Conservation (phyloP, 176 grass and related monocot genomes). For the Aegilops umbellulata region DNA sequence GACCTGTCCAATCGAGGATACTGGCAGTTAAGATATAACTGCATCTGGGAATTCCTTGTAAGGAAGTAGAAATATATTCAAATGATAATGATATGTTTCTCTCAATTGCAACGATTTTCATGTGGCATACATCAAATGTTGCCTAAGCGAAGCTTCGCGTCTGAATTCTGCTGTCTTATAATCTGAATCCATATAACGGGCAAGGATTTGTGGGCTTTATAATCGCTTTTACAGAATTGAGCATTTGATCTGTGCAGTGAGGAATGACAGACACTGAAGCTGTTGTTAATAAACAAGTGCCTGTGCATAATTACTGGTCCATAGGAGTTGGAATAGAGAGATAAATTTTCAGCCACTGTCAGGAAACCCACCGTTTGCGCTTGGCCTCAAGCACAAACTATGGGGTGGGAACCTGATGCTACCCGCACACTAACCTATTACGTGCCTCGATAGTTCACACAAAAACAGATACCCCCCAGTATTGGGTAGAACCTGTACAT, state of each 20-base stretch:
- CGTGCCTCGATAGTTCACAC: not conserved
- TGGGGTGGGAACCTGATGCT: not conserved
- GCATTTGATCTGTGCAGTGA: not conserved
- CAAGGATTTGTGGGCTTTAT: not conserved
- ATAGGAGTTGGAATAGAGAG: not conserved
- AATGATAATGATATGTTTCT: not conserved
- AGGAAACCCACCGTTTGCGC: not conserved
- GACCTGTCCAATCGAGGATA: not conserved
- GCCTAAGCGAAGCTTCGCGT: not conserved
- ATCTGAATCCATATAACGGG: not conserved
- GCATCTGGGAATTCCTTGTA: not conserved
- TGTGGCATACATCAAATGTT: not conserved
- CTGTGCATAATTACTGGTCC: not conserved
- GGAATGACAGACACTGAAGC: not conserved
- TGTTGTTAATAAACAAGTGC: not conserved
- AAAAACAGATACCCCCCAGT: not conserved
- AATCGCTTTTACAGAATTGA: not conserved
- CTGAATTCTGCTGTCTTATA: not conserved
- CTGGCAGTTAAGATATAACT: not conserved
- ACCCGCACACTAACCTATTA: no score
- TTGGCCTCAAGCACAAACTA: not conserved
- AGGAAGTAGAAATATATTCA: not conserved
- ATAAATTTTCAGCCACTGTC: not conserved
- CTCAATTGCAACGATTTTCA: not conserved
- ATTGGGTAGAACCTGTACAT: not conserved